Evolutionary conservation across 352 stramenopile genomes (phyloP).

Genomic region (Globisporangium radiosum): DNA sequence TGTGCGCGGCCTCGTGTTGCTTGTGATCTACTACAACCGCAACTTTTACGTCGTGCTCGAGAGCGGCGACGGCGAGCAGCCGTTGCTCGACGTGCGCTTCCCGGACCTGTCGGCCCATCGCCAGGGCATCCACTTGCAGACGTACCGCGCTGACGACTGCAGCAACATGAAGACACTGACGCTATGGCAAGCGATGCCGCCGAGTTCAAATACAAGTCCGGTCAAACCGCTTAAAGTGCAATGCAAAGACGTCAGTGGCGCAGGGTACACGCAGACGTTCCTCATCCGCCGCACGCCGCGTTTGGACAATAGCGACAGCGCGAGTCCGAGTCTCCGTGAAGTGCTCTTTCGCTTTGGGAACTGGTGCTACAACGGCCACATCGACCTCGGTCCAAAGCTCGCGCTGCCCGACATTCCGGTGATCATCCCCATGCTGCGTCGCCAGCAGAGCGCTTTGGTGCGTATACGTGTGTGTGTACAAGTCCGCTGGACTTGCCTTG

Average conservation of each 20-base stretch:
- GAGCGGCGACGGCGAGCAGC: constrained; percentile 86
- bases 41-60: constrained; percentile 91
- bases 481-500: background rate
- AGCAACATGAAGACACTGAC: constrained; percentile 91
- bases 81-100: constrained; percentile 92
- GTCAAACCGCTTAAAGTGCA: constrained; percentile 78
- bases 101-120: constrained; percentile 86
- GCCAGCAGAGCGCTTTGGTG: constrained; percentile 90
- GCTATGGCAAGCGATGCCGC: constrained; percentile 80
- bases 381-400: constrained; percentile 88
- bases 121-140: constrained; percentile 86
- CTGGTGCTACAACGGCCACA: constrained; percentile 93
- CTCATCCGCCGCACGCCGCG: constrained; percentile 66
- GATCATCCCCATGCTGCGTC: constrained; percentile 91
- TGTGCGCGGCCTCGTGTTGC: constrained; percentile 69
- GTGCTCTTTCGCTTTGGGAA: constrained; percentile 93
- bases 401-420: constrained; percentile 88
- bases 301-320: constrained; percentile 14
- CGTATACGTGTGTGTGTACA: background rate
- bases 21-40: constrained; percentile 81
- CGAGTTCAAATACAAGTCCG: constrained; percentile 48
- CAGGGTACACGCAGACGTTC: constrained; percentile 82
- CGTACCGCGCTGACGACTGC: constrained; percentile 69
- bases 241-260: constrained; percentile 76
- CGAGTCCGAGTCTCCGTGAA: constrained; percentile 63